Conservation (phyloP, 805 yeast genomes). For the Lipomyces kockii region DNA sequence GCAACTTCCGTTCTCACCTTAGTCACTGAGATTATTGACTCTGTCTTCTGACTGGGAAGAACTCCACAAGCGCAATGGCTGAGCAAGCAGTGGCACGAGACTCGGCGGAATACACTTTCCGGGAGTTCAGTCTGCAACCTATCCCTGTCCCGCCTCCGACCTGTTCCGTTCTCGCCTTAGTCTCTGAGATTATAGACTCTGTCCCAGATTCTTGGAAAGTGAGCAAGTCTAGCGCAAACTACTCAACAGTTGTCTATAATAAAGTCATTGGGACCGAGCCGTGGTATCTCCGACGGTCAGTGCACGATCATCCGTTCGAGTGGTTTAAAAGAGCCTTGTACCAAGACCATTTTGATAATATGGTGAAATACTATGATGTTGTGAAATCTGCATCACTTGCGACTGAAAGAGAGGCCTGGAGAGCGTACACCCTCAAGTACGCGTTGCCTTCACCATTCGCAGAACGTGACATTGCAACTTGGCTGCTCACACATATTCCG, state of each 20-base stretch:
- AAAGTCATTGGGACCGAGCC: slow-evolving; percentile 22
- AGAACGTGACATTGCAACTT: slow-evolving; percentile 28
- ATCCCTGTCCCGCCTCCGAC: slow-evolving; percentile 22
- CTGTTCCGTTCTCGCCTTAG: slow-evolving; percentile 18
- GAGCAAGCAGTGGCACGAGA: not conserved
- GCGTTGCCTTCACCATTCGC: slow-evolving; percentile 33
- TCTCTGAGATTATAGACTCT: slow-evolving; percentile 11
- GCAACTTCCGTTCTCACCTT: too few species aligned
- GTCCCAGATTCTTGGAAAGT: slow-evolving; percentile 18
- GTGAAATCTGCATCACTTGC: slow-evolving; percentile 12
- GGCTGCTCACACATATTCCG: slow-evolving; percentile 20
- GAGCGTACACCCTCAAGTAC: slow-evolving; percentile 25
- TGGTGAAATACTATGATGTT: slow-evolving; percentile 32
- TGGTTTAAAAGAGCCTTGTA: slow-evolving; percentile 28
- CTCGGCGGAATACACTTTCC: not conserved
- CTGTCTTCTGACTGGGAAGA: not conserved
- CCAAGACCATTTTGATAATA: slow-evolving; percentile 27
- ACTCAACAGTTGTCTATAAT: slow-evolving; percentile 20
- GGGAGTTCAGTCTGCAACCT: slow-evolving; percentile 21
- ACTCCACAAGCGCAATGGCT: not conserved
- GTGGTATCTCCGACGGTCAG: slow-evolving; percentile 27
- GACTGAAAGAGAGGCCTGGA: slow-evolving; percentile 16
- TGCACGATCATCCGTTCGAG: slow-evolving; percentile 24
- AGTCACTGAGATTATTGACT: not conserved
- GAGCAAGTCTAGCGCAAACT: slow-evolving; percentile 1